Conservation (phyloP, 73 alveolate genomes). For the Stentor roeselii region DNA sequence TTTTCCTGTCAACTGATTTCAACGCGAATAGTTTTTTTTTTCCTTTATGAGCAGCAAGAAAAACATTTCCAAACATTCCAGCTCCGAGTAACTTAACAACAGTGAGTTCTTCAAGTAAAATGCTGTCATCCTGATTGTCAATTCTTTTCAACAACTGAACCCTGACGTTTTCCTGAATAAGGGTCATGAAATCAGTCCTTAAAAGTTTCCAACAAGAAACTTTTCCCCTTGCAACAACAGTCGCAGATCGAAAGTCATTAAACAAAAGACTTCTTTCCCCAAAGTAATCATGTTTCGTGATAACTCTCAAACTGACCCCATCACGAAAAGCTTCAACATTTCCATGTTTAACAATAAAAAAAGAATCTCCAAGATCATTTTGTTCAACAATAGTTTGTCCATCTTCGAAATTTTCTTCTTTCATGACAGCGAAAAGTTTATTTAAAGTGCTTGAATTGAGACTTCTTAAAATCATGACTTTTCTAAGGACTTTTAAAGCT, state of each 20-base stretch:
- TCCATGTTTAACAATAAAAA: constrained; percentile 54
- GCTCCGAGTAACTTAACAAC: constrained; percentile 36
- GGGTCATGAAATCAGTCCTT: constrained; percentile 48
- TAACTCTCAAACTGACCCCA: constrained; percentile 36
- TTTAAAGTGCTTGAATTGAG: not conserved
- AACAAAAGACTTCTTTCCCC: constrained; percentile 54
- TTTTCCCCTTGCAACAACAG: constrained; percentile 56
- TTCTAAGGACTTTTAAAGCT: constrained; percentile 14
- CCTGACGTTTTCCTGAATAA: constrained; percentile 50
- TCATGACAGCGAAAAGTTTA: not conserved
- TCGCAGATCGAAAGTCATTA: constrained; percentile 57
- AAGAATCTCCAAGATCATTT: constrained; percentile 63
- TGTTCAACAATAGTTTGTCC: constrained; percentile 47
- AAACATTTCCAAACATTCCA: constrained; percentile 60
- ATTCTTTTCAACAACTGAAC: constrained; percentile 27
- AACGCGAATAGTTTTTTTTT: constrained; percentile 45
- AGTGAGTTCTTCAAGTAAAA: constrained; percentile 34
- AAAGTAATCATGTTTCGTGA: constrained; percentile 49
- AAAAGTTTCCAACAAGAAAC: constrained; percentile 39
- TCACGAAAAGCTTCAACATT: constrained; percentile 42
- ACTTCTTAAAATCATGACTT: not conserved
- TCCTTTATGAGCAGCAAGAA: constrained; percentile 39
- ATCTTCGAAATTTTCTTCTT: not conserved
- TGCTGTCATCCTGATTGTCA: constrained; percentile 26
- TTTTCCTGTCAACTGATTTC: constrained; percentile 39